phyloP scores from a whole-genome alignment of 148 eudicot genomes.

The Spergularia marina region DNA sequence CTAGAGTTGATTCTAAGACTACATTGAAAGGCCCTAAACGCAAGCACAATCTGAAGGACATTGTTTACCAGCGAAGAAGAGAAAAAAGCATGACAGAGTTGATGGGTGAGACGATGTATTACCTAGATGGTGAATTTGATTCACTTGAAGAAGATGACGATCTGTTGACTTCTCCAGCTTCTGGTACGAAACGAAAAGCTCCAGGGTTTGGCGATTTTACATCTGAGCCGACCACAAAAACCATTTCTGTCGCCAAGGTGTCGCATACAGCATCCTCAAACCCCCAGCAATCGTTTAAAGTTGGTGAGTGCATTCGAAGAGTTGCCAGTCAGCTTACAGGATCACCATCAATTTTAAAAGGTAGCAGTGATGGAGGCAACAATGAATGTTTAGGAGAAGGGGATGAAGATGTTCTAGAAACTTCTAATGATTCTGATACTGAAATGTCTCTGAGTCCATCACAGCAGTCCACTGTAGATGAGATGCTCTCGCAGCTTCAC shows the following conservation, averaged over 20 bases:
- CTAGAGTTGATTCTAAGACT: conserved; percentile 26
- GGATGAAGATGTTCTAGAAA: conserved; percentile 36
- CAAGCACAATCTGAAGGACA: conserved; percentile 54
- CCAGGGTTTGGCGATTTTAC: conserved; percentile 40
- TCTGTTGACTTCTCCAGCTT: conserved; percentile 33
- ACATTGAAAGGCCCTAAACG: conserved; percentile 45
- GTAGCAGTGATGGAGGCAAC: conserved; percentile 29
- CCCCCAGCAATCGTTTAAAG: conserved; percentile 80
- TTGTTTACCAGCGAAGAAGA: conserved; percentile 55
- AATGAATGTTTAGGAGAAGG: conserved; percentile 25
- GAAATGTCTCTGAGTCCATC: conserved; percentile 33
- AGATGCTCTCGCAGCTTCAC: conserved; percentile 65
- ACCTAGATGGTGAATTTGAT: conserved; percentile 59
- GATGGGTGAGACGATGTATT: conserved; percentile 50
- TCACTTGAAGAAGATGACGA: conserved; percentile 41
- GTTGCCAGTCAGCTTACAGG: conserved; percentile 87
- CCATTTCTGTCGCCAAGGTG: conserved; percentile 61
- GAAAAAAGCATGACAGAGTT: conserved; percentile 65
- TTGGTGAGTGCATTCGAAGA: conserved; percentile 88
- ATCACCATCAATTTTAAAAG: conserved; percentile 40
- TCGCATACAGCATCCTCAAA: conserved; percentile 41
- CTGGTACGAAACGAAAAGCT: conserved; percentile 46
- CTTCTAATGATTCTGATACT: conserved; percentile 34
- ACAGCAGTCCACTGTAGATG: conserved; percentile 44
- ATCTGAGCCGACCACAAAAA: conserved; percentile 42